These are phyloP conservation scores for Canariomyces notabilis DNA, from an alignment of 2,329 filamentous ascomycete genomes.

Conservation along the genomic window DNA sequence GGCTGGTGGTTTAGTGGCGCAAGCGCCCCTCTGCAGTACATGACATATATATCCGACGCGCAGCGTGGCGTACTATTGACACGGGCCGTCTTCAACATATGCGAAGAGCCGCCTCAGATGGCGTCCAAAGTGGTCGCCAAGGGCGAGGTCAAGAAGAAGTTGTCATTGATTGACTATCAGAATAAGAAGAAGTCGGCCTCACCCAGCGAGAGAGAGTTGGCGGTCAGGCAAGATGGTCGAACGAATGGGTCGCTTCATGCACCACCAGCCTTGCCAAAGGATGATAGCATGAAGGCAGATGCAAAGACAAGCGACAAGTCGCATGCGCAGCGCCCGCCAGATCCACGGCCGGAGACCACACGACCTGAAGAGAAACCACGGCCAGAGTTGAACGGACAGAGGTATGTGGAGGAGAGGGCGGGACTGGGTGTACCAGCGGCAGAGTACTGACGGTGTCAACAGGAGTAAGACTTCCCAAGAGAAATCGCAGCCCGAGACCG, in stretches of 20 bases:
- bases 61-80: slow-evolving; percentile 55
- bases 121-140: slow-evolving; percentile 35
- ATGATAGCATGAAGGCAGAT: slow-evolving; percentile 18
- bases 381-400: slow-evolving; percentile 29
- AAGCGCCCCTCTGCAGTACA: slow-evolving; percentile 48
- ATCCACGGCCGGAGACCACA: slow-evolving; percentile 29
- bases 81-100: slow-evolving; percentile 53
- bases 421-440: not conserved
- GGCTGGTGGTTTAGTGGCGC: slow-evolving; percentile 38
- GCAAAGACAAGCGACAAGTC: slow-evolving; percentile 20
- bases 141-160: slow-evolving; percentile 47
- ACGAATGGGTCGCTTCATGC: slow-evolving; percentile 17
- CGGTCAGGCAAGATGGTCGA: slow-evolving; percentile 21
- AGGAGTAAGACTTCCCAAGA: slow-evolving; percentile 28
- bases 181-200: slow-evolving; percentile 42
- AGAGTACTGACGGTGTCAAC: slow-evolving; percentile 16
- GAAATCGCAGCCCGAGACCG: slow-evolving; percentile 36
- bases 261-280: slow-evolving; percentile 16
- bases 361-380: slow-evolving; percentile 30
- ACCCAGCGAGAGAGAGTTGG: slow-evolving; percentile 28
- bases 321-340: slow-evolving; percentile 19
- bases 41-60: slow-evolving; percentile 52
- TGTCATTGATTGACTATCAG: slow-evolving; percentile 56
- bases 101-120: slow-evolving; percentile 41
- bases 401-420: slow-evolving; percentile 22